Conservation (phyloP, 2,329 filamentous ascomycete genomes). For the Aspergillus transmontanensis region DNA sequence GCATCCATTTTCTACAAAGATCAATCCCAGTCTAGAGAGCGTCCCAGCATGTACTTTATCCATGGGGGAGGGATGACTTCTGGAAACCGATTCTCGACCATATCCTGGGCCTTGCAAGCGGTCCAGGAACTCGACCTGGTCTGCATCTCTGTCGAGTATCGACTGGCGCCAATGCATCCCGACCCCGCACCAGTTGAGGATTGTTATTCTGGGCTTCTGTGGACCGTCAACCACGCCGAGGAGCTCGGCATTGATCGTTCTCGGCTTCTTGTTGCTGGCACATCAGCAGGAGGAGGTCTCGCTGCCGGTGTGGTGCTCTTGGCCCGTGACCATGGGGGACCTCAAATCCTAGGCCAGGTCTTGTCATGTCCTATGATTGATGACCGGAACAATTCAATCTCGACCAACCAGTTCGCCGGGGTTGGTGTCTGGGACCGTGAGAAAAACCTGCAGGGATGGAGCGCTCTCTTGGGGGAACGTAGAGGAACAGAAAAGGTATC, state of each 20-base stretch:
- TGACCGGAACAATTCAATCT: neutral
- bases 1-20: neutral
- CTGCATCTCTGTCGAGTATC: neutral
- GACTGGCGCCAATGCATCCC: neutral
- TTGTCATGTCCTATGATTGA: neutral
- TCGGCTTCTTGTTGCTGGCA: neutral
- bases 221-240: neutral
- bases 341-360: neutral
- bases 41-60: neutral
- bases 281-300: neutral
- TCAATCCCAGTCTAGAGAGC: neutral
- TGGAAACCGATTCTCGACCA: neutral
- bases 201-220: neutral
- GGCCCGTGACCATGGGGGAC: neutral
- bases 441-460: neutral
- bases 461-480: neutral
- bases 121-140: neutral
- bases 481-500: neutral
- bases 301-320: neutral
- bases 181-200: neutral
- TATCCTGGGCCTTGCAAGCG: neutral
- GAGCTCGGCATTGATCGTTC: neutral
- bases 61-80: neutral
- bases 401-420: neutral
- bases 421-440: neutral